Evolutionary conservation across 306 rosid genomes (phyloP).

Genomic region (Rosa multiflora): DNA sequence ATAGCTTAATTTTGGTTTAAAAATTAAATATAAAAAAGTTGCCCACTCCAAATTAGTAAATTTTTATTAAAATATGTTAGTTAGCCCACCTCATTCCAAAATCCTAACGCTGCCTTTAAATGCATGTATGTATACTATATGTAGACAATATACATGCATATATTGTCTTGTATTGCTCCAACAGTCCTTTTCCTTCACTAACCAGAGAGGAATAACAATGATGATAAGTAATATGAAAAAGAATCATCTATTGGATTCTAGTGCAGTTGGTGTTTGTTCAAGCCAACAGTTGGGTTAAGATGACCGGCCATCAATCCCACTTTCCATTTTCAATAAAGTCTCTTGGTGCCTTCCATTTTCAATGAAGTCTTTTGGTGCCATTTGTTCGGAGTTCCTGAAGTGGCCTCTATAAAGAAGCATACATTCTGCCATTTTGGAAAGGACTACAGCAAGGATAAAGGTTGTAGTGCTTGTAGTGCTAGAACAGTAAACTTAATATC

Average conservation of each 20-base stretch:
- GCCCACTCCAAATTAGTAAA: too few species aligned
- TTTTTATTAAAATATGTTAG: too few species aligned
- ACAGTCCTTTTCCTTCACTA: neutral
- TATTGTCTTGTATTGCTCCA: neutral
- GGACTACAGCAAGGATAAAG: neutral
- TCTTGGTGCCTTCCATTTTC: too few species aligned
- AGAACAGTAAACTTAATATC: neutral
- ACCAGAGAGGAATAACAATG: neutral
- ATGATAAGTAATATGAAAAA: neutral
- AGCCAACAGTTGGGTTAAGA: neutral
- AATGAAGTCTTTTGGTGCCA: too few species aligned
- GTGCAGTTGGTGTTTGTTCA: neutral
- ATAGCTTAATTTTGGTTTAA: too few species aligned
- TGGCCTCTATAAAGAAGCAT: conserved; percentile 21
- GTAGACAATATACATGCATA: too few species aligned
- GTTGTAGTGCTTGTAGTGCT: neutral
- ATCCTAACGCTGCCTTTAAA: too few species aligned
- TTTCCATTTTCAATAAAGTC: conserved; percentile 24
- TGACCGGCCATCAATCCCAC: conserved; percentile 15
- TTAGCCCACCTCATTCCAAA: too few species aligned
- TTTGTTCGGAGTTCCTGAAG: conserved; percentile 27
- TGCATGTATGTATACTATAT: too few species aligned
- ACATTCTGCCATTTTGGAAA: neutral
- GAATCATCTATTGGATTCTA: neutral
- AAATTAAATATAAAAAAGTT: too few species aligned